A percentile compares a stretch with the other conserved stretches of the same genome.
phyloP scores from a whole-genome alignment of 768 basidiomycete species.

The Xerocomus potaroensis region DNA sequence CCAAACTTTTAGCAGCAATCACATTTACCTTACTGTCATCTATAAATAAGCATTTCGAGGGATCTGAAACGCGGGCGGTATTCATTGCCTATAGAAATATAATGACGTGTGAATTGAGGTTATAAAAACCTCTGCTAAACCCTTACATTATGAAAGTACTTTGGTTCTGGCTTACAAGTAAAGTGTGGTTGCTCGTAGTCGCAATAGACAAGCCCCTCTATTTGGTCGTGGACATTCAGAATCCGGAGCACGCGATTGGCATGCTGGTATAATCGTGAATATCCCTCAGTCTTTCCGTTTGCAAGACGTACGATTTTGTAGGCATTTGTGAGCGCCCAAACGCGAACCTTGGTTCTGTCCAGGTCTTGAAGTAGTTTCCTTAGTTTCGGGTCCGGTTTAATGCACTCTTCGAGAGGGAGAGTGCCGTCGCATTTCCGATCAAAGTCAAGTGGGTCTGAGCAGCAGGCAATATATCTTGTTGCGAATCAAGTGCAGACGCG shows the following conservation, averaged over 20 bases:
- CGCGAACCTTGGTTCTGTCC: slow-evolving; percentile 68
- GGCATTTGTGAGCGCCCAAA: slow-evolving; percentile 87
- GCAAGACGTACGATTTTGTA: slow-evolving; percentile 57
- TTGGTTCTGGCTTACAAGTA: slow-evolving; percentile 75
- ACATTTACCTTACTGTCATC: slow-evolving; percentile 76
- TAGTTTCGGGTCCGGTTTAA: slow-evolving; percentile 57
- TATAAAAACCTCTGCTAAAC: not conserved
- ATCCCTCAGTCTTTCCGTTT: slow-evolving; percentile 1
- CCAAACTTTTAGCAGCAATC: slow-evolving; percentile 55
- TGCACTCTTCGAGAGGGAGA: slow-evolving; percentile 76
- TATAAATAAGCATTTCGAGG: slow-evolving; percentile 70
- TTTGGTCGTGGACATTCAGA: slow-evolving; percentile 62
- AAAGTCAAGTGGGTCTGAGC: slow-evolving; percentile 78
- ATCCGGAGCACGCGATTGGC: slow-evolving; percentile 76
- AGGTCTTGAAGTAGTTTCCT: slow-evolving; percentile 74
- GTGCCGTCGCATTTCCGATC: slow-evolving; percentile 80
- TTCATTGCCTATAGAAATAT: slow-evolving; percentile 52
- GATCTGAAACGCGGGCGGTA: slow-evolving; percentile 56
- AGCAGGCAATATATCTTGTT: not conserved
- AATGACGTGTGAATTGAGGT: not conserved
- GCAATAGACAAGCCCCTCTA: slow-evolving; percentile 75
- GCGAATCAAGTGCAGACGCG: not conserved
- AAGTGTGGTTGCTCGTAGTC: slow-evolving; percentile 67
- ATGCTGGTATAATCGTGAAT: slow-evolving; percentile 47
- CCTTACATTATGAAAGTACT: slow-evolving; percentile 60